Conservation (phyloP, 2,329 filamentous ascomycete genomes). For the Aspergillus arachidicola region DNA sequence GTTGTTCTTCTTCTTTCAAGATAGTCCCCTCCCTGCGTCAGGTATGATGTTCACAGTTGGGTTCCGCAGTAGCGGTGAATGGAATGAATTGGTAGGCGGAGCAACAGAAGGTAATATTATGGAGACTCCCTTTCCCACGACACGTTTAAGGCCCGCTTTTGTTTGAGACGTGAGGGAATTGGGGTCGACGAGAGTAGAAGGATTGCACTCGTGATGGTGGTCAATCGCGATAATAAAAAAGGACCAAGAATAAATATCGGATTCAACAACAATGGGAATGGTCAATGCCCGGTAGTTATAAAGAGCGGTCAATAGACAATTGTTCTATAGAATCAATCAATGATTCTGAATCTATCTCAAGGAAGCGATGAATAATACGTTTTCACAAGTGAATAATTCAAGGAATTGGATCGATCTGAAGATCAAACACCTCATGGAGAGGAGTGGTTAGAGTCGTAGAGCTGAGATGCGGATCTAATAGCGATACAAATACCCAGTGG, state of each 20-base stretch:
- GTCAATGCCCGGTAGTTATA: neutral
- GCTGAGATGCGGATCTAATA: neutral
- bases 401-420: neutral
- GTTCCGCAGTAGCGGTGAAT: conserved; percentile 10
- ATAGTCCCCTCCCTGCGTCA: neutral
- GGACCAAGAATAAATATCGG: neutral
- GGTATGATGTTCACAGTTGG: conserved; percentile 2
- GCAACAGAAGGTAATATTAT: conserved; percentile 9
- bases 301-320: conserved; percentile 4
- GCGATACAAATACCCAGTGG: conserved; percentile 4
- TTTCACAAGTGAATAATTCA: neutral
- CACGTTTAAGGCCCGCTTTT: conserved; percentile 4
- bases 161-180: neutral
- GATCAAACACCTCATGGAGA: neutral
- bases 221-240: neutral
- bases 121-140: neutral
- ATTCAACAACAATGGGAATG: neutral
- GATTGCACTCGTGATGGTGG: neutral
- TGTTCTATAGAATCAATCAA: neutral
- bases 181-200: neutral
- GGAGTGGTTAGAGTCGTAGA: neutral
- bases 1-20: neutral
- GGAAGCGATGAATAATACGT: neutral
- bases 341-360: neutral
- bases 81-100: conserved; percentile 7